Base-by-base conservation (phyloP, 495 filamentous ascomycete species). In the Pyronema domesticum region DNA sequence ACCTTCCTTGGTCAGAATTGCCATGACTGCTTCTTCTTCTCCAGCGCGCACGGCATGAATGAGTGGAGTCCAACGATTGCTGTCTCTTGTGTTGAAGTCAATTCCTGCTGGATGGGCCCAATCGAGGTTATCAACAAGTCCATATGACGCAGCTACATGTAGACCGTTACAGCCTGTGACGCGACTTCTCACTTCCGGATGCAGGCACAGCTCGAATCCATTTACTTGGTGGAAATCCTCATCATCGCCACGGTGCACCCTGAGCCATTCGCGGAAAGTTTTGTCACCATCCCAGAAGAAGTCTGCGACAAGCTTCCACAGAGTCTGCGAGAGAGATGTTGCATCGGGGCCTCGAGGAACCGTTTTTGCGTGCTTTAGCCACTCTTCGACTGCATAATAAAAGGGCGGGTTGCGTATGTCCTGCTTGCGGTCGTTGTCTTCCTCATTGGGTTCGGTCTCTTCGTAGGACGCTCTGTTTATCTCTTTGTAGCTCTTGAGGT, bases 261-360 rank as follows among this genome's bases (percentile, higher is more conserved):
- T 7, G 43, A n/a, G n/a, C n/a, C n/a, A n/a, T 46, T 15, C 7
- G n/a, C 13, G 19, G 43, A 23, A 49, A 5, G 10, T 34, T 14
- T 10, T 49, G 15, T 49, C 19, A 34, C 19, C 14, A 34, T 7
- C 10, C 46, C 46, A 49, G 7, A 49, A 34, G 19, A 49, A 19
- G 19, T 49, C 46, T 34, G 10, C 19, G 46, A 34, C 46, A 49
- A 49, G 46, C 6, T 49, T 49, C 46, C 46, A 49, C 5, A 49
- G 46, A 7, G 6, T 7, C 15, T 49, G 6, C 7, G 46, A 49
- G 17, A 49, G 14, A 5, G 46, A 34, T 23, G 46, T 49, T 14
- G 46, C 46, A 49, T 49, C 7, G 5, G 10, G 6, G 10, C 46
- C 46, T 7, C 7, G 46, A 18, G 46, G 46, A 18, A 49, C 46